phyloP scores from a whole-genome alignment of 345 rosid species.

The Moricandia moricandioides region DNA sequence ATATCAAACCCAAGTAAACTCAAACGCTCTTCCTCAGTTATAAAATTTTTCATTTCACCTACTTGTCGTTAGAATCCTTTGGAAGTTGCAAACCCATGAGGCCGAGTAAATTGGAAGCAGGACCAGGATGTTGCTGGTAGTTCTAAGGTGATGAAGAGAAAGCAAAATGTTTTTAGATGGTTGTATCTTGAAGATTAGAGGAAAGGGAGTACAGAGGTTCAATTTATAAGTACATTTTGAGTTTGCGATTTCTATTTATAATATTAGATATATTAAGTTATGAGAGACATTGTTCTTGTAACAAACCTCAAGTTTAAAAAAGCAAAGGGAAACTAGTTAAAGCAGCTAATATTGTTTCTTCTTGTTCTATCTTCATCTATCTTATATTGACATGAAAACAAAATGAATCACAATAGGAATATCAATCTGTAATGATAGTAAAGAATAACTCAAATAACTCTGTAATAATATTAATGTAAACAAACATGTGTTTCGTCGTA shows the following conservation, averaged over 20 bases:
- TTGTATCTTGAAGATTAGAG: not conserved
- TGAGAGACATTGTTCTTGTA: not conserved
- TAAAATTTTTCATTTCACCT: not conserved
- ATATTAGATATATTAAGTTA: not conserved
- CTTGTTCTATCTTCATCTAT: not conserved
- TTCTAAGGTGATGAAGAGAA: not conserved
- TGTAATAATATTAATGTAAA: conserved; percentile 18
- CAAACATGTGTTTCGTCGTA: conserved; percentile 13
- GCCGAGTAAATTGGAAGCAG: no score
- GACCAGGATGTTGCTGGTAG: conserved; percentile 2
- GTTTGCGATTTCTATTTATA: conserved; percentile 14
- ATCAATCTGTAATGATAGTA: not conserved
- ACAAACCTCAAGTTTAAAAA: not conserved
- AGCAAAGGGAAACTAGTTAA: conserved; percentile 16
- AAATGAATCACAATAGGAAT: not conserved
- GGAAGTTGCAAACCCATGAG: conserved; percentile 67
- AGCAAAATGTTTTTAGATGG: no score
- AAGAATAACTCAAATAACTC: not conserved
- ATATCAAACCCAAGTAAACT: not conserved
- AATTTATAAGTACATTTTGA: not conserved
- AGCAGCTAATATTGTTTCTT: not conserved
- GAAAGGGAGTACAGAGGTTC: conserved; percentile 15
- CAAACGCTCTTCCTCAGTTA: not conserved
- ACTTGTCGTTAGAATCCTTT: conserved; percentile 44
- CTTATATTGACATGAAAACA: not conserved